Evolutionary conservation across 345 rosid species (phyloP).

Genomic region (Boechera divaricarpa): DNA sequence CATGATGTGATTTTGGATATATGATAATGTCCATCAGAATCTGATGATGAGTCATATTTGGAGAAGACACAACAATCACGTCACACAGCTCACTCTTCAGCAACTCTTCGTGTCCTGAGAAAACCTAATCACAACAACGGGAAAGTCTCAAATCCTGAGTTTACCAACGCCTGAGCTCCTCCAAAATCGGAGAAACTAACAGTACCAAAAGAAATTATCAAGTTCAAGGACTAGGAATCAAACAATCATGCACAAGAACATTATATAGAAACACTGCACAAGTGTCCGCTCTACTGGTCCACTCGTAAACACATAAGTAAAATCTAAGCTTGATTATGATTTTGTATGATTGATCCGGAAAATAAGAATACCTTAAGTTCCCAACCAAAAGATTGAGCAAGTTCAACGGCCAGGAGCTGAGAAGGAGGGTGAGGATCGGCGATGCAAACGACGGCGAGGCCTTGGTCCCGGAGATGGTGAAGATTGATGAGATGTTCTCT

Average conservation of each 20-base stretch:
- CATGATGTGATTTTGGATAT: conserved; percentile 81
- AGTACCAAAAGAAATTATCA: background rate
- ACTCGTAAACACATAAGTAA: background rate
- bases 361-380: conserved; percentile 56
- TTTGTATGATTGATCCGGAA: background rate
- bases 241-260: background rate
- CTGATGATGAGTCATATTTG: conserved; percentile 91
- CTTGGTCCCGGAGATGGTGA: conserved; percentile 71
- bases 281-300: background rate
- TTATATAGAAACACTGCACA: background rate
- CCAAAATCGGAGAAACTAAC: too few species aligned
- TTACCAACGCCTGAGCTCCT: background rate
- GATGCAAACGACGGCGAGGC: conserved; percentile 67
- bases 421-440: conserved; percentile 90
- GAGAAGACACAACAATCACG: conserved; percentile 80
- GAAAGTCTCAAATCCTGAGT: conserved; percentile 6
- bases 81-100: conserved; percentile 81
- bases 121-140: conserved; percentile 50
- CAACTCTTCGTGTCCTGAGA: conserved; percentile 77
- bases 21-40: conserved; percentile 80
- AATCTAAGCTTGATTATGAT: background rate
- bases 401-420: conserved; percentile 60
- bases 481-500: conserved; percentile 92
- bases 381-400: conserved; percentile 71
- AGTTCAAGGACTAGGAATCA: background rate